These are phyloP conservation scores for Tagetes erecta DNA, from an alignment of 129 eudicot genomes.

Conservation along the genomic window DNA sequence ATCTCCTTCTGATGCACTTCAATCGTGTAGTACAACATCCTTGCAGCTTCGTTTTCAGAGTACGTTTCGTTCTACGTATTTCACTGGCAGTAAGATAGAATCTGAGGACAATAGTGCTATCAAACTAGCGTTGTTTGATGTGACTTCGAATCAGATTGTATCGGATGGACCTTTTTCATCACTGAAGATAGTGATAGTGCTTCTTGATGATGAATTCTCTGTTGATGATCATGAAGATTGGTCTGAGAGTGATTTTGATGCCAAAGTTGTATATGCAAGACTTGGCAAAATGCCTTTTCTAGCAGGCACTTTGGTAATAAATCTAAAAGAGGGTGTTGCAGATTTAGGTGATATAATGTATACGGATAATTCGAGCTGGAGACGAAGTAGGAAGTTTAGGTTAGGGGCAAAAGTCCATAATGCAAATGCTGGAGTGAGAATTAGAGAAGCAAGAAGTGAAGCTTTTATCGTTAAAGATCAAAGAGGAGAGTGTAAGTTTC, in stretches of 20 bases:
- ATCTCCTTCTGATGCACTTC: conserved; percentile 35
- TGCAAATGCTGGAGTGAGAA: conserved; percentile 36
- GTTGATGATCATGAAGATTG: conserved; percentile 64
- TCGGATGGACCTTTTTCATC: conserved; percentile 60
- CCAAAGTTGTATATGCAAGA: conserved; percentile 48
- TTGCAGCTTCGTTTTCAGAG: conserved; percentile 56
- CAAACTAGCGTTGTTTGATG: conserved; percentile 52
- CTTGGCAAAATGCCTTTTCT: conserved; percentile 81
- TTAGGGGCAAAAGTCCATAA: conserved; percentile 64
- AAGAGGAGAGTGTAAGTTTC: conserved; percentile 82
- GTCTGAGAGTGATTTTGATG: conserved; percentile 52
- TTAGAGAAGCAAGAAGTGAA: conserved; percentile 73
- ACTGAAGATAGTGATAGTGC: conserved; percentile 50
- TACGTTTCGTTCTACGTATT: conserved; percentile 45
- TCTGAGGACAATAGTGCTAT: conserved; percentile 40
- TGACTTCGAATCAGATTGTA: conserved; percentile 33
- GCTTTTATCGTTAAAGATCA: conserved; percentile 77
- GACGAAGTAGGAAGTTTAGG: conserved; percentile 70
- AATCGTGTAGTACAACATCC: conserved; percentile 33
- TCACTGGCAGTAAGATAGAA: conserved; percentile 57
- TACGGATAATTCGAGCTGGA: conserved; percentile 95
- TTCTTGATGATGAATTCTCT: conserved; percentile 69
- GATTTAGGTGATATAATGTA: conserved; percentile 50
- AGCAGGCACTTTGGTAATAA: conserved; percentile 55
- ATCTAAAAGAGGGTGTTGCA: conserved; percentile 60